Base-by-base conservation (phyloP, 768 basidiomycete species). In the Termitomyces sp. region DNA sequence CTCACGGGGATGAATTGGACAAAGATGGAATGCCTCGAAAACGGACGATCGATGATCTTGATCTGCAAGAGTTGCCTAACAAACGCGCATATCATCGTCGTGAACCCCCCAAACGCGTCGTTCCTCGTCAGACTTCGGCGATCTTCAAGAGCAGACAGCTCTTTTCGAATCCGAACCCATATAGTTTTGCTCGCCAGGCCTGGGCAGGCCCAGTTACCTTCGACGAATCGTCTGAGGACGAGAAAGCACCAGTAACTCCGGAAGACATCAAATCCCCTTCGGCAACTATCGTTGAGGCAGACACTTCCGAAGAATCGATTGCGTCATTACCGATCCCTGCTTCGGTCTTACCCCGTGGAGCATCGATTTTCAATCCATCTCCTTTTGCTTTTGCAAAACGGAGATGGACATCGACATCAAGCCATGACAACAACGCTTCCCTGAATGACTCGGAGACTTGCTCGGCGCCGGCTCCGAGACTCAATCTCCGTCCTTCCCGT, bases 371-470 rank as follows among this genome's bases (percentile, higher is more conserved):
- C 67, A 83, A 82, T 50, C 85, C 85, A 16, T 81, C 83, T 37
- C 85, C 85, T n/a, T 76, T 79, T 67, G 77, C 78, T 61, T 85
- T 82, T 65, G 84, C 85, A 8, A 79, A 78, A 62, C 79, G 81
- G 52, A 79, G 84, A 56, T 85, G 85, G 85, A 78, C 72, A 58
- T 77, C 72, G 34, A 77, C 72, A 59, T 77, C 72, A 35, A 52
- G 51, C 25, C 37, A 42, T 27, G 53, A 59, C 34, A 47, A 39
- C 35, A 54, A 54, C 25, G 16, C 30, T 1, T 57, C 59, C 47
- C 59, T 49, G 30, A 45, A 49, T 43, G 49, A 50, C 30, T 28
- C 49, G 23, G 53, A 54, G 7, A 6, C 30, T 43, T 27, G 42
- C 40, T 51, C 42, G 1, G 52, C 19, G 6, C 46, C 51, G n/a